Base-by-base conservation (phyloP, 2,329 filamentous ascomycete species). In the Cercospora zeae-maydis region DNA sequence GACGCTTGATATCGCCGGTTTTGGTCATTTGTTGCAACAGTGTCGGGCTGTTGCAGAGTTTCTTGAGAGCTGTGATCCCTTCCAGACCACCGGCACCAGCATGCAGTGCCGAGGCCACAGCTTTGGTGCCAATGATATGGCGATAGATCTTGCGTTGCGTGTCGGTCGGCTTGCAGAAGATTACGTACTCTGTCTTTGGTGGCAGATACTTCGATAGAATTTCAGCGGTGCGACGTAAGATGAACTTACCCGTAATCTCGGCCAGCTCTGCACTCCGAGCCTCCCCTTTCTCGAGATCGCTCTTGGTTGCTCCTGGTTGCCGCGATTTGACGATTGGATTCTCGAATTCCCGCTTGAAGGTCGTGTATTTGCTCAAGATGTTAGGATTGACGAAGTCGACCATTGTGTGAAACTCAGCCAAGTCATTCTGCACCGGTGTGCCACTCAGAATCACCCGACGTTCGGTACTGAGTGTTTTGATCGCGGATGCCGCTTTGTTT, bases 21-120 rank as follows among this genome's bases (percentile, higher is more conserved):
- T 80, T 78, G 45, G 79, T 75, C 30, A 19, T 78, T 62, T 82
- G 83, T 1, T 80, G 76, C 45, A 91, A 78, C 9, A 90, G 76
- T 0, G 82, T 84, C 1, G 88, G 88, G 66, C 86, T 88, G 72
- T 91, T 91, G 79, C 88, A 91, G 16, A 90, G 80, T 73, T 91
- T 91, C 76, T 91, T 91, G 16, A 91, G 77, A 16, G 90, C 81
- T 14, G 85, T 90, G 70, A 91, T 90, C 13, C 91, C 82, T 69
- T 89, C 86, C 1, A 91, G 78, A 2, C 86, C 84, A 52, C 82
- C 82, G 55, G 89, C 86, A 1, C 83, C 79, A 65, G 82, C 87
- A 13, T 86, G 85, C 55, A 90, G 77, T 8, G 85, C 84, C 33
- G 79, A 81, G 55, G 84, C 82, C 68, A 90, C 90, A 4, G 85